A percentile compares a stretch with the other conserved stretches of the same genome.
Evolutionary conservation across 2,329 filamentous ascomycete species (phyloP).

Genomic region (Fusarium phyllophilum): DNA sequence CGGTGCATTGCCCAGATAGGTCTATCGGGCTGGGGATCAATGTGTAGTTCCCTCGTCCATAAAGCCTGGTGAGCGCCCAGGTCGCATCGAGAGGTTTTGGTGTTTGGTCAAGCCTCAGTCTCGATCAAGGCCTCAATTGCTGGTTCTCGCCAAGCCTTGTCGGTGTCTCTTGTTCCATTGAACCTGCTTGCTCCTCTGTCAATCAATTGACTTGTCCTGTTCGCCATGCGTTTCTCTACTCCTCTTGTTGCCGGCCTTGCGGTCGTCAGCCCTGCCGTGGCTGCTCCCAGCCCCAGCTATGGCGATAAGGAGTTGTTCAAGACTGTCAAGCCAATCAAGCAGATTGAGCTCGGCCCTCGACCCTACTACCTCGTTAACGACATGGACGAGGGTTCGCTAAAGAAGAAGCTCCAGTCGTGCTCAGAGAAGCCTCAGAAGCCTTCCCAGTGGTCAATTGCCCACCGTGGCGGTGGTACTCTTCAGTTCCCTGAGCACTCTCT

Average conservation of each 20-base stretch:
- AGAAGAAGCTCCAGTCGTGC: conserved; percentile 68
- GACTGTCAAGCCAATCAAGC: conserved; percentile 56
- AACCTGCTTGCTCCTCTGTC: not conserved
- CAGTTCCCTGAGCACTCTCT: conserved; percentile 72
- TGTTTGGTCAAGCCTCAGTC: conserved; percentile 22
- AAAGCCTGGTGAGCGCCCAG: conserved; percentile 29
- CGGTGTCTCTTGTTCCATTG: not conserved
- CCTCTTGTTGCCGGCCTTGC: conserved; percentile 47
- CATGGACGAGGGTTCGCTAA: conserved; percentile 69
- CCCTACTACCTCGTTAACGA: conserved; percentile 72
- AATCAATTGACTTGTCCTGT: conserved; percentile 15
- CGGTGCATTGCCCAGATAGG: conserved; percentile 29
- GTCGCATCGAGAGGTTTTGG: not conserved
- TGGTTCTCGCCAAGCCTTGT: conserved; percentile 2
- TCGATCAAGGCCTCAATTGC: conserved; percentile 17
- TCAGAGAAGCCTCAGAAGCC: conserved; percentile 62
- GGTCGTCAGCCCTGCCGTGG: conserved; percentile 41
- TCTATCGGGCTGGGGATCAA: conserved; percentile 30
- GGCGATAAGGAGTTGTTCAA: conserved; percentile 35
- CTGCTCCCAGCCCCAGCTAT: conserved; percentile 40
- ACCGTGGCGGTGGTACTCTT: conserved; percentile 70
- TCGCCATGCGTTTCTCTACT: conserved; percentile 48
- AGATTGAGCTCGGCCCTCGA: conserved; percentile 69
- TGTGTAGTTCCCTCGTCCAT: conserved; percentile 12
- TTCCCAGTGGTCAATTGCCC: conserved; percentile 68